Percentiles rank a stretch among this genome's conserved stretches.
Conservation (phyloP, 331 rosid genomes). For the Pyracantha coccinea region DNA sequence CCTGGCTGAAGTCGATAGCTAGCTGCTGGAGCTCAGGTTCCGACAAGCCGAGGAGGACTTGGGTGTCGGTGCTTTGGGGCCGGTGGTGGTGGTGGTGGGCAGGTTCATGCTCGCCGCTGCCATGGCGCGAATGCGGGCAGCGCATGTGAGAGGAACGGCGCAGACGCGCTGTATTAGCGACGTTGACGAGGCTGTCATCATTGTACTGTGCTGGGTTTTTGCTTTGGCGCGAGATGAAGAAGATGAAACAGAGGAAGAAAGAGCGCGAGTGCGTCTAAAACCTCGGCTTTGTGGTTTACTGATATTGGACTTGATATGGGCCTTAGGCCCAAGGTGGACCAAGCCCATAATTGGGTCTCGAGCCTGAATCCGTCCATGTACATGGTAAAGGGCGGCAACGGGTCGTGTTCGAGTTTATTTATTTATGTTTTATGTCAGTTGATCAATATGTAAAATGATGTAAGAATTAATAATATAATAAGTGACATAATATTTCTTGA, state of each 20-base stretch:
- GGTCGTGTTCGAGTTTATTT: no score
- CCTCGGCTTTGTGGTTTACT: not conserved
- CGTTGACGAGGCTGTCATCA: conserved; percentile 44
- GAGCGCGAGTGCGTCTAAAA: not conserved
- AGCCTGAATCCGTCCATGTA: no score
- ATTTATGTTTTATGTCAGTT: no score
- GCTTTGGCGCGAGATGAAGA: not conserved
- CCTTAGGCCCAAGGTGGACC: no score
- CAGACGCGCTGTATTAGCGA: conserved; percentile 58
- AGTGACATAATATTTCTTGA: no score
- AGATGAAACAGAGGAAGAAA: not conserved
- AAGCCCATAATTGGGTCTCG: no score
- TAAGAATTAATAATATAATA: no score
- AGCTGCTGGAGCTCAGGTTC: conserved; percentile 72
- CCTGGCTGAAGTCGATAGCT: conserved; percentile 69
- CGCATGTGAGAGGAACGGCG: conserved; percentile 52
- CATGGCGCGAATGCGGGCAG: conserved; percentile 26
- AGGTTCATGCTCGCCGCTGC: conserved; percentile 20
- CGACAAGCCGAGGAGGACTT: conserved; percentile 80
- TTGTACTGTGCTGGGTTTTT: not conserved
- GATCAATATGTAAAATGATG: no score
- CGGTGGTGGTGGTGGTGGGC: conserved; percentile 20
- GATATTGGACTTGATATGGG: no score
- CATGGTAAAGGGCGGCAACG: no score
- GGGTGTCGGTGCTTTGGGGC: conserved; percentile 28